Conservation (phyloP, 305 asterid genomes). For the Lippia alba region DNA sequence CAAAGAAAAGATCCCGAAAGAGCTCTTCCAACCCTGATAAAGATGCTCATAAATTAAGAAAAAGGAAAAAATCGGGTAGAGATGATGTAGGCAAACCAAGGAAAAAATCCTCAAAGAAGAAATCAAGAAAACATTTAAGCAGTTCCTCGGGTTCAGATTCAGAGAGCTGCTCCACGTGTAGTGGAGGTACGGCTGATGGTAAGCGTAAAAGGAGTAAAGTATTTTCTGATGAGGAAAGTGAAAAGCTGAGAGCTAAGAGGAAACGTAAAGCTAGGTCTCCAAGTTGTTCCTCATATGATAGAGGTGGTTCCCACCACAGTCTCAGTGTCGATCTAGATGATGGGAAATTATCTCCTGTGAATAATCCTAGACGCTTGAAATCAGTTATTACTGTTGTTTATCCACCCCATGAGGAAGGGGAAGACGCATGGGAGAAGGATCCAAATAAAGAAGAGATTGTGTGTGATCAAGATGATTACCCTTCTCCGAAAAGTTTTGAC, state of each 20-base stretch:
- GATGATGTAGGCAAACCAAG: constrained; percentile 43
- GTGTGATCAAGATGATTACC: constrained; percentile 62
- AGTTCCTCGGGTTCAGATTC: constrained; percentile 65
- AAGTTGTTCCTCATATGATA: constrained; percentile 44
- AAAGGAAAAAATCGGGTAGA: constrained; percentile 63
- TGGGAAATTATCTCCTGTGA: constrained; percentile 40
- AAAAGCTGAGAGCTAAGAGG: constrained; percentile 19
- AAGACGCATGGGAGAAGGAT: constrained; percentile 49
- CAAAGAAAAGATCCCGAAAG: constrained; percentile 45
- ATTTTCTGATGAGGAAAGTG: constrained; percentile 21
- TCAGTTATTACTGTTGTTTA: constrained; percentile 66
- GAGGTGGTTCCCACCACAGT: constrained; percentile 37
- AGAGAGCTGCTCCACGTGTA: constrained; percentile 57
- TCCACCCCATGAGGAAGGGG: constrained; percentile 46
- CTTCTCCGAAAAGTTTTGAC: constrained; percentile 63
- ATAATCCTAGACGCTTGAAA: constrained; percentile 65
- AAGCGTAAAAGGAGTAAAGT: constrained; percentile 38
- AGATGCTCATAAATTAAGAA: constrained; percentile 43
- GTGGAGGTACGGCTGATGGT: constrained; percentile 44
- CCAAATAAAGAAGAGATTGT: constrained; percentile 64
- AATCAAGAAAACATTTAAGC: constrained; percentile 49
- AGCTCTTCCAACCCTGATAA: constrained; percentile 44
- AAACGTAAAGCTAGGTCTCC: constrained; percentile 43
- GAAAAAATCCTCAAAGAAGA: constrained; percentile 60
- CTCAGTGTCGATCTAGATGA: constrained; percentile 38